Evolutionary conservation across 305 asterid genomes (phyloP), one percentile per base, ranked within the genome.

Genomic region (Salvia sclarea): DNA sequence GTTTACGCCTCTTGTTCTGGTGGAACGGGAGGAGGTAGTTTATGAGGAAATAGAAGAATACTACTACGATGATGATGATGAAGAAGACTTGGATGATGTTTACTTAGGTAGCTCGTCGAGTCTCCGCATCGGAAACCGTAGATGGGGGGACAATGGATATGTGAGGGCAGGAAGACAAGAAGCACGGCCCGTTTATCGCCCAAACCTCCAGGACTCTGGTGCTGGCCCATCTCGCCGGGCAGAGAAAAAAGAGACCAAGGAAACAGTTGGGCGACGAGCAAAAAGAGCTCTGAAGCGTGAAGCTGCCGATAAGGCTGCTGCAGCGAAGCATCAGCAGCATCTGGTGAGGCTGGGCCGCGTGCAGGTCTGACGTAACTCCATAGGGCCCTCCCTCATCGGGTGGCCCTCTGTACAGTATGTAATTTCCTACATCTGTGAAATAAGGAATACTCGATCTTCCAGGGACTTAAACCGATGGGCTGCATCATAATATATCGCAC

Each of bases 121-220:
- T 61, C 75, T 86, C 43, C 90, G 91, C 18, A 81, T 91, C 11
- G 93, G 97, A 64, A 91, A 91, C 55, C 80, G 96, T 28, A 82
- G 95, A 76, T 88, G 96, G 96, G 97, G 96, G 12, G 85, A 82
- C 79, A 92, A 89, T 37, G 96, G 98, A 20, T 91, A 75, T 61
- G 91, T 91, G 22, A 82, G 96, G 73, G 83, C 77, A 66, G 97
- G 95, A 68, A 85, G 95, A 80, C 90, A 85, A 76, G 93, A 88
- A 69, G 97, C 96, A 4, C 80, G 94, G 72, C 96, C 96, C 0
- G 71, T 80, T 41, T 33, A 35, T 54, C 85, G 76, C 11, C 70
- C 89, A 20, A 64, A 57, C 47, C 33, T 70, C 54, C 84, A 71
- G 22, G 83, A 82, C 43, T 48, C 75, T 3, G 77, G 77, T 41